These are phyloP conservation scores for Cyclotella cryptica DNA, from an alignment of 108 stramenopile species.

Conservation along the genomic window DNA sequence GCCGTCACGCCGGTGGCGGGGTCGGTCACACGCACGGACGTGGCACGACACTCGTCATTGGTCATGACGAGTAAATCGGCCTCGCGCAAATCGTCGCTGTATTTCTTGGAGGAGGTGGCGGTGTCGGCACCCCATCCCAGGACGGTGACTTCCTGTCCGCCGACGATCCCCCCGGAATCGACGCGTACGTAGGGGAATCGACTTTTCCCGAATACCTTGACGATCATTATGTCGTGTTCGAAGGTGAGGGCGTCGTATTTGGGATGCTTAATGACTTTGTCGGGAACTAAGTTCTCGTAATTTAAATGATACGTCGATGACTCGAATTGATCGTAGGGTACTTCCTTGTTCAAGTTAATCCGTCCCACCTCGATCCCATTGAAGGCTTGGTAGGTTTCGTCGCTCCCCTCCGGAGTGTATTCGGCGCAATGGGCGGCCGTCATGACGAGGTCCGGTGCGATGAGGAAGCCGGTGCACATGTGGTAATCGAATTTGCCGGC, in stretches of 20 bases:
- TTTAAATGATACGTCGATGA: constrained; percentile 26
- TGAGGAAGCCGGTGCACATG: constrained; percentile 58
- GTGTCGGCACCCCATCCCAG: constrained; percentile 45
- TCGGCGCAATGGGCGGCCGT: constrained; percentile 64
- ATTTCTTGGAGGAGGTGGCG: constrained; percentile 12
- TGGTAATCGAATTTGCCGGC: constrained; percentile 38
- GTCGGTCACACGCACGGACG: constrained; percentile 28
- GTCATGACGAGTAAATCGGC: constrained; percentile 23
- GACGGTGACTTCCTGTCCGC: constrained; percentile 17
- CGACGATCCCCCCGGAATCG: background rate
- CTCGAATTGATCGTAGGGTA: constrained; percentile 16
- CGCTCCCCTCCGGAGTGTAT: constrained; percentile 30
- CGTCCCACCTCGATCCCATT: constrained; percentile 53
- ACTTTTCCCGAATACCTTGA: constrained; percentile 37
- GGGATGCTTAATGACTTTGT: constrained; percentile 34
- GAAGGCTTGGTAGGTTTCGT: constrained; percentile 37
- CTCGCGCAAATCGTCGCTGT: constrained; percentile 19
- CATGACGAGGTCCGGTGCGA: constrained; percentile 61
- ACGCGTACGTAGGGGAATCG: constrained; percentile 23
- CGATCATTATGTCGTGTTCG: constrained; percentile 48
- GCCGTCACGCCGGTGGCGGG: constrained; percentile 5
- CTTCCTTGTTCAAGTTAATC: constrained; percentile 31
- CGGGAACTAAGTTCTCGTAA: constrained; percentile 51
- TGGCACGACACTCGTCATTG: constrained; percentile 28
- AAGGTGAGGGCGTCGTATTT: constrained; percentile 33